Conservation (phyloP, 1,284 basidiomycete species). For the Malassezia vespertilionis region DNA sequence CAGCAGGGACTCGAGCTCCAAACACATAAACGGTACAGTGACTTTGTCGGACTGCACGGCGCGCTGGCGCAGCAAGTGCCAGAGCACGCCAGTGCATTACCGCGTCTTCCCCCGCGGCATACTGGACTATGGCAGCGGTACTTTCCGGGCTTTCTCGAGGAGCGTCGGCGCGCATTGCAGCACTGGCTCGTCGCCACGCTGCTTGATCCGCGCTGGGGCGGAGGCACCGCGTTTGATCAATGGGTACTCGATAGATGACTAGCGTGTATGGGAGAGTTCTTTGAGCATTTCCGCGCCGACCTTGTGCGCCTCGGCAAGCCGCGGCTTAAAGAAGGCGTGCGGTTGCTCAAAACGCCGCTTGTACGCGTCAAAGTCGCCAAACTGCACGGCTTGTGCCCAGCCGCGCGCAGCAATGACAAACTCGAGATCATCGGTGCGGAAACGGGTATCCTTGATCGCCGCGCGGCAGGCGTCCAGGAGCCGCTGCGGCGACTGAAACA, state of each 20-base stretch:
- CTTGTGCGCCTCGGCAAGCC: conserved; percentile 74
- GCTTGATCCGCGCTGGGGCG: conserved; percentile 31
- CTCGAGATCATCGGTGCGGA: conserved; percentile 79
- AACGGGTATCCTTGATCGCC: conserved; percentile 66
- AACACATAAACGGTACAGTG: conserved; percentile 4
- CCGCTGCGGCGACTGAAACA: conserved; percentile 60
- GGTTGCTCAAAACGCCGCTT: conserved; percentile 70
- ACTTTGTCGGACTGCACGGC: conserved; percentile 5
- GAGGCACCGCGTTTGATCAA: conserved; percentile 17
- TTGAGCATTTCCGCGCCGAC: conserved; percentile 84
- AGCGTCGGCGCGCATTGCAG: conserved; percentile 31
- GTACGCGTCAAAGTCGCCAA: conserved; percentile 85
- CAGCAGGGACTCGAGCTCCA: conserved; percentile 1
- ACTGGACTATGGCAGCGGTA: conserved; percentile 35
- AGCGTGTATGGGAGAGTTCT: conserved; percentile 52
- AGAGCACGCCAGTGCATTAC: conserved; percentile 19
- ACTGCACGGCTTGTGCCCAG: conserved; percentile 65
- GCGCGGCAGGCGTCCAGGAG: conserved; percentile 50
- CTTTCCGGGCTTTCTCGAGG: conserved; percentile 29
- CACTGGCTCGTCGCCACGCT: conserved; percentile 29
- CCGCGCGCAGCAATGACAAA: conserved; percentile 89
- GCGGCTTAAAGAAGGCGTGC: conserved; percentile 65
- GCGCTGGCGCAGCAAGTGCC: conserved; percentile 1
- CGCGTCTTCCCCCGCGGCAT: conserved; percentile 25
- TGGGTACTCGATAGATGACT: conserved; percentile 31